A percentile compares a stretch with the other conserved stretches of the same genome.
Evolutionary conservation across 331 rosid genomes (phyloP).

Genomic region (Quercus tomentella): DNA sequence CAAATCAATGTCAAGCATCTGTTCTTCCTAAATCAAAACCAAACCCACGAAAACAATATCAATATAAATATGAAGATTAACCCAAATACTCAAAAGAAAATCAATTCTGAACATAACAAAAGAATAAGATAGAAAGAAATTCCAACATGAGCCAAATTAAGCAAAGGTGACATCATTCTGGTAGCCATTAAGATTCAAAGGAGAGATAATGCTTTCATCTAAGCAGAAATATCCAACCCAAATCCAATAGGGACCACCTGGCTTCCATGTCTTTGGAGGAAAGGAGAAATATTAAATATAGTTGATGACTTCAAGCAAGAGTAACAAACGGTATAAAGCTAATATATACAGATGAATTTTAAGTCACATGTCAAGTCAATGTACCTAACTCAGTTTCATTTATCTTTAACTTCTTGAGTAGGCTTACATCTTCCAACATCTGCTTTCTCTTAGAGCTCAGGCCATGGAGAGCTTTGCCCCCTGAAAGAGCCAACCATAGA

Average conservation of each 20-base stretch:
- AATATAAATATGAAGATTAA: too few species aligned
- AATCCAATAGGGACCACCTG: neutral
- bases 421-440: conserved; percentile 37
- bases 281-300: neutral
- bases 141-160: neutral
- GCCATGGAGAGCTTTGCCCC: conserved; percentile 22
- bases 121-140: too few species aligned
- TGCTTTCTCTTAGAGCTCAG: conserved; percentile 60
- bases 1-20: too few species aligned
- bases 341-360: neutral
- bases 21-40: too few species aligned
- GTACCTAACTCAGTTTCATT: conserved; percentile 52
- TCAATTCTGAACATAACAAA: too few species aligned
- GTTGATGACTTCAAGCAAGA: neutral
- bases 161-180: neutral
- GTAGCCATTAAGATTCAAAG: neutral
- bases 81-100: too few species aligned
- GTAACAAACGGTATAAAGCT: neutral
- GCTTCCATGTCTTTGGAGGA: neutral
- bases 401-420: conserved; percentile 62
- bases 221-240: neutral
- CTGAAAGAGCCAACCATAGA: neutral
- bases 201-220: neutral
- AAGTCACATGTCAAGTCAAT: neutral
- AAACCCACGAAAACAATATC: too few species aligned